Base-by-base conservation (phyloP, 2,329 filamentous ascomycete species). In the Xylaria sp. region DNA sequence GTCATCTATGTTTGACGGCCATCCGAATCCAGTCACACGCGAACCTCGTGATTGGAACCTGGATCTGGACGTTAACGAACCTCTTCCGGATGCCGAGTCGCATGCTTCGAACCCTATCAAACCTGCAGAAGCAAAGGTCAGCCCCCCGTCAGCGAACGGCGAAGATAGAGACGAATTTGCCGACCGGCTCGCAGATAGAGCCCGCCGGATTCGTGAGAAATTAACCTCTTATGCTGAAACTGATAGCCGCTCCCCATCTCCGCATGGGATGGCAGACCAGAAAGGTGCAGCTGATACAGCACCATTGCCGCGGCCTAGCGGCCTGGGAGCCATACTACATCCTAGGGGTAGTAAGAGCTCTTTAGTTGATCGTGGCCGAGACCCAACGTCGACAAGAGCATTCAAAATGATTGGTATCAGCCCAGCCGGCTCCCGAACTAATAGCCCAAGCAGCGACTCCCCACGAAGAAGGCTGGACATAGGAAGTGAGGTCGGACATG, bases 1-100 rank as follows among this genome's bases (percentile, higher is more conserved):
- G 11, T 97, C 93, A 0, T 95, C 91, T 0, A 80, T 94, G 30
- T 91, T 91, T 66, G 84, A 83, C 30, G 76, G 76, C 23, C 77
- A 77, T 8, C 76, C 73, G 47, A 73, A 69, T 63, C 75, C 64
- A 42, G 70, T 64, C 52, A 75, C 63, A n/a, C 69, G 76, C 13
- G 75, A 75, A 8, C 74, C 76, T 48, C 19, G 69, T 64, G 61
- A 67, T 63, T 66, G 68, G 68, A 50, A 59, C 35, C 56, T 71
- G 47, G 69, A 70, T 52, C 46, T 71, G 7, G 69, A 71, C 52
- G 67, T 70, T 5, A 68, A 68, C n/a, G 69, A 70, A 35, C 66
- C 67, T 18, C 61, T 69, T 30, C 52, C 49, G 5, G 65, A 70
- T 44, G 37, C 57, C 4, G 66, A 68, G n/a, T 67, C 65, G 37